Evolutionary conservation across 306 rosid species (phyloP).

Genomic region (Herpetospermum pedunculosum): DNA sequence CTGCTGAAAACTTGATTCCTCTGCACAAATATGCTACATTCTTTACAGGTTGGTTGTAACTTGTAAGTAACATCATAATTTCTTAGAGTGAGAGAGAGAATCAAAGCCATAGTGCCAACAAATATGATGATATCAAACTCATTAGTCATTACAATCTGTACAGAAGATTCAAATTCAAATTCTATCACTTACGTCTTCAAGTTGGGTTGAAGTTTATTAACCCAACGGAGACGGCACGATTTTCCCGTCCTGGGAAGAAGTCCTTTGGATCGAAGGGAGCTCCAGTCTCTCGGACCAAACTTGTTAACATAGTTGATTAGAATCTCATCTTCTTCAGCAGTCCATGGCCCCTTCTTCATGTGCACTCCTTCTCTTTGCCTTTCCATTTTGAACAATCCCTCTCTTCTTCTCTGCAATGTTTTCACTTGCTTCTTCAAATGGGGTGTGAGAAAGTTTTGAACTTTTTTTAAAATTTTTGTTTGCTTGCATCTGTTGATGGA

Average conservation of each 20-base stretch:
- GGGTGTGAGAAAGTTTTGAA: not conserved
- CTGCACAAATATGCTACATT: conserved; percentile 13
- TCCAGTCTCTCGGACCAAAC: conserved; percentile 53
- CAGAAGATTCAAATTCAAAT: not conserved
- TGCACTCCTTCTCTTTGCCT: conserved; percentile 15
- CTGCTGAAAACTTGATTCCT: conserved; percentile 51
- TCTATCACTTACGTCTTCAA: conserved; percentile 31
- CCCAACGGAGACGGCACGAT: conserved; percentile 59
- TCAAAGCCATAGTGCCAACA: not conserved
- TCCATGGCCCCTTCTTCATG: conserved; percentile 56
- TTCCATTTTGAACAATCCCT: conserved; percentile 20
- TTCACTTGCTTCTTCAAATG: not conserved
- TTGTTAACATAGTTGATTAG: conserved; percentile 29
- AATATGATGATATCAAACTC: not conserved
- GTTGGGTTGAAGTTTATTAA: conserved; percentile 49
- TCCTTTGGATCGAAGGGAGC: conserved; percentile 66
- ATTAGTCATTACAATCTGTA: not conserved
- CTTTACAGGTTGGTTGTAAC: not conserved
- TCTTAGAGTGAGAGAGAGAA: not conserved
- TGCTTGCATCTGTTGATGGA: not conserved
- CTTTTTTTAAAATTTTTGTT: not conserved
- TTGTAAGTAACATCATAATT: not conserved
- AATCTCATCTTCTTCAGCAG: conserved; percentile 50
- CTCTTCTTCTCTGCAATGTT: not conserved
- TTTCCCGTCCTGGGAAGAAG: conserved; percentile 40